Base-by-base conservation (phyloP, 768 basidiomycete species). In the Phanerochaete sordida region DNA sequence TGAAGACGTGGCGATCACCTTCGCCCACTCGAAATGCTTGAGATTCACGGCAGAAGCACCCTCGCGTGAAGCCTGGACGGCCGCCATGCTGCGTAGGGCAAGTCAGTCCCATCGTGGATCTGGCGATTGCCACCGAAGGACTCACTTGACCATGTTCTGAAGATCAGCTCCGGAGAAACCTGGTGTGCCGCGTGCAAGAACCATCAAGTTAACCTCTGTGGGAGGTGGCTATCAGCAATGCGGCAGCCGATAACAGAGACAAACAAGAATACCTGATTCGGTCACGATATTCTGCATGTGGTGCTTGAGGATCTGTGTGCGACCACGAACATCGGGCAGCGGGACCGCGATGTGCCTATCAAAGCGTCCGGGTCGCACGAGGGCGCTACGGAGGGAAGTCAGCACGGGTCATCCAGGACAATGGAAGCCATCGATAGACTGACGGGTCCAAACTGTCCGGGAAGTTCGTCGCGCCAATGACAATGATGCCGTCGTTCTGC, bases 391-490 rank as follows among this genome's bases (percentile, higher is more conserved):
- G 37, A n/a, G 44, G 23, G 45, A 33, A 21, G 45, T 58, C 30
- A 24, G 37, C 44, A 30, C 39, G 19, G 48, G 12, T 30, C 21
- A 37, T 30, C 26, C 33, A 54, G 19, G 30, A 47, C 47, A 58
- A 26, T 27, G 23, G 43, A 44, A 62, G 23, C 23, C 27, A 16
- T 61, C 13, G 55, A 44, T 58, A 30, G 44, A 79, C 87, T 70
- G 63, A 93, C 91, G 85, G 87, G 72, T 99, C 97, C 62, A 99
- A 79, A 56, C 88, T 88, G 69, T 98, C 86, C 1, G 96, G 96
- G 73, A 98, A 97, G 74, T 99, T 99, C 54, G 97, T 99, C n/a
- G 90, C 93, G 31, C 91, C 95, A 59, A 98, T 93, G 62, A 98
- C 91, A 60, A 98, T 94, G 64, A 99, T 85, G 27, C 95, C 96